Base-by-base conservation (phyloP, 2,329 filamentous ascomycete species). In the Aspergillus hiratsukae region DNA sequence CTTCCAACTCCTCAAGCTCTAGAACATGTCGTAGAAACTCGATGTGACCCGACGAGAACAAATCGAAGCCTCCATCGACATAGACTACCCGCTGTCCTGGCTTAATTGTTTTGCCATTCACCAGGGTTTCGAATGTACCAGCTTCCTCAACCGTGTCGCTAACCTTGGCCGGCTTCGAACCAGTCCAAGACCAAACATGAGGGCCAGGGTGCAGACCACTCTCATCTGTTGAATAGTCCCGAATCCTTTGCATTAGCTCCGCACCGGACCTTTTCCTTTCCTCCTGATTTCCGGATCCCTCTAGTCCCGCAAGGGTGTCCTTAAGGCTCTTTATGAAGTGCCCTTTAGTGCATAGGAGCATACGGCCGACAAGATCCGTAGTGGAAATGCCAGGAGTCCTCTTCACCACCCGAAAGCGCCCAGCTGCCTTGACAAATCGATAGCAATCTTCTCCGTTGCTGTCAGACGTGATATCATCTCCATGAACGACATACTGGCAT, bases 21-120 rank as follows among this genome's bases (percentile, higher is more conserved):
- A 87, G 81, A 3, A 99, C 93, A 43, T 84, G 82, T 49, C 88
- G 85, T 54, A 99, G 81, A 65, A 99, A 99, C 71, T 96, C 92
- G 65, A 99, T 97, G 72, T 99, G 94, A 0, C 94, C 94, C 50
- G 91, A 96, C 0, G 90, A 96, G 76, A 99, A 99, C 23, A 99
- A 82, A 70, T 99, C 94, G 73, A 95, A 99, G 1, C 93, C 94
- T 49, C 94, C 94, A 64, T 99, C 94, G 7, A 97, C 93, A 71
- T 99, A 99, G 48, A 97, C 86, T 31, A 99, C 82, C 9, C 89
- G 82, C 76, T 97, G 94, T 0, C 89, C 93, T 0, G 85, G 85
- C 66, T 81, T 83, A 0, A 89, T 88, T 0, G 81, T 81, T n/a
- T 82, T 82, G 3, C 91, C 94, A 28, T 82, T 75, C 1, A 96